A percentile compares a stretch with the other conserved stretches of the same genome.
Conservation (phyloP, 306 rosid genomes). For the Purshia tridentata region DNA sequence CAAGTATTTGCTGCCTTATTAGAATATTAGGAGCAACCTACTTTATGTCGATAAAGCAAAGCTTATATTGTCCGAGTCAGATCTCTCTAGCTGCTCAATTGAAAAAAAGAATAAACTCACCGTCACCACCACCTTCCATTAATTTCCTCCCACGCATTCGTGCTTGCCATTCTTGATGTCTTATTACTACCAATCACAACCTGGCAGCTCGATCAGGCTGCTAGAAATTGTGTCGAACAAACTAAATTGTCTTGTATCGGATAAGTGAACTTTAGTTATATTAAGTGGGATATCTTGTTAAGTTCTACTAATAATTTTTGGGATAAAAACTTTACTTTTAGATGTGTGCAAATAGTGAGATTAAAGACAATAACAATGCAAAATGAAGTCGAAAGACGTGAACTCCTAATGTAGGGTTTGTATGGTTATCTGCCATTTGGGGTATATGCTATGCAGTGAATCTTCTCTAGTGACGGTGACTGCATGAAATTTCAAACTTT, state of each 20-base stretch:
- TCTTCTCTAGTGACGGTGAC: constrained; percentile 37
- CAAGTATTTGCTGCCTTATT: constrained; percentile 36
- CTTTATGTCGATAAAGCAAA: constrained; percentile 42
- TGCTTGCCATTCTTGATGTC: constrained; percentile 45
- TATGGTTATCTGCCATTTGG: constrained; percentile 36
- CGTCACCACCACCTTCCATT: constrained; percentile 30
- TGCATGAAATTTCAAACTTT: constrained; percentile 24
- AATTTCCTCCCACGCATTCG: constrained; percentile 29
- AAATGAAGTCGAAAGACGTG: too few species aligned
- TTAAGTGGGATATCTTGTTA: too few species aligned
- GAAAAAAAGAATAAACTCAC: constrained; percentile 36
- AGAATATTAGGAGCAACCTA: constrained; percentile 37
- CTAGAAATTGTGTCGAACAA: too few species aligned
- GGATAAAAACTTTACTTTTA: too few species aligned
- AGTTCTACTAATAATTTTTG: too few species aligned
- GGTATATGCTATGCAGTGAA: constrained; percentile 32
- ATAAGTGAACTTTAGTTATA: too few species aligned
- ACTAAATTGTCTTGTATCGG: too few species aligned
- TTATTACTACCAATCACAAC: constrained; percentile 44
- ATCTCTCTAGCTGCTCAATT: constrained; percentile 26
- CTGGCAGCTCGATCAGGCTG: constrained; percentile 51
- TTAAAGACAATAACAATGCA: too few species aligned
- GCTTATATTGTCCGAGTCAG: constrained; percentile 36
- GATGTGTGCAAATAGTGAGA: too few species aligned
- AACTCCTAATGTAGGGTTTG: too few species aligned